A percentile compares a stretch with the other conserved stretches of the same genome.
phyloP scores from a whole-genome alignment of 345 rosid species.

The Eucalyptus viminalis region DNA sequence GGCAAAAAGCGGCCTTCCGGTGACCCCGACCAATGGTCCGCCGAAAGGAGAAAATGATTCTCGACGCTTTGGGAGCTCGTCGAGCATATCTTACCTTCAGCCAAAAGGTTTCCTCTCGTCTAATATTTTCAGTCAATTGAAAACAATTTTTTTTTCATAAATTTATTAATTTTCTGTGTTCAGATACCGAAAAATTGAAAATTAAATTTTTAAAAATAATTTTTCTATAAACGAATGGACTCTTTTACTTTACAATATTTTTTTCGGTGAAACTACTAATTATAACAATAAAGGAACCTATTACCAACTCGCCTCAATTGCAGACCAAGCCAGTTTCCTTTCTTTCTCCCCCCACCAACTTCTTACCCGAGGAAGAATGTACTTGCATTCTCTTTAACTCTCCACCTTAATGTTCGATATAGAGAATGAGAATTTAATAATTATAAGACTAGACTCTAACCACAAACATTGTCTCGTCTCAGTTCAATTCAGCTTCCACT shows the following conservation, averaged over 20 bases:
- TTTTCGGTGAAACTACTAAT: too few species aligned
- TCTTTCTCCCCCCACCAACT: too few species aligned
- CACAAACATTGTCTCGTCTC: too few species aligned
- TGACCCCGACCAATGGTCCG: not conserved
- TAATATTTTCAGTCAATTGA: fast-evolving
- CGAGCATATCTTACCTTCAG: not conserved
- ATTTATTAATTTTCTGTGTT: fast-evolving
- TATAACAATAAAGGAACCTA: too few species aligned
- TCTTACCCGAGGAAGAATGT: not conserved
- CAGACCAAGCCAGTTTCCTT: fast-evolving
- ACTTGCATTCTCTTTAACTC: fast-evolving
- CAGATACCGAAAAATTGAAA: fast-evolving
- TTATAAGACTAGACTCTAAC: too few species aligned
- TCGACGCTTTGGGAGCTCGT: fast-evolving
- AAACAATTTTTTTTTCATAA: too few species aligned
- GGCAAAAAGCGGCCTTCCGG: not conserved
- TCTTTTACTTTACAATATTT: too few species aligned
- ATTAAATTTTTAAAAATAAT: fast-evolving
- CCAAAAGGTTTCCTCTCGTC: not conserved
- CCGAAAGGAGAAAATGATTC: not conserved
- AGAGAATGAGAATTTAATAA: not conserved
- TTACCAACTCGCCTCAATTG: not conserved
- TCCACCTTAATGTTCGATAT: not conserved
- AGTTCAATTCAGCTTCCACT: not conserved
- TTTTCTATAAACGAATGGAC: too few species aligned